phyloP scores from a whole-genome alignment of 495 filamentous ascomycete species.

The Polyplosphaeria fusca region DNA sequence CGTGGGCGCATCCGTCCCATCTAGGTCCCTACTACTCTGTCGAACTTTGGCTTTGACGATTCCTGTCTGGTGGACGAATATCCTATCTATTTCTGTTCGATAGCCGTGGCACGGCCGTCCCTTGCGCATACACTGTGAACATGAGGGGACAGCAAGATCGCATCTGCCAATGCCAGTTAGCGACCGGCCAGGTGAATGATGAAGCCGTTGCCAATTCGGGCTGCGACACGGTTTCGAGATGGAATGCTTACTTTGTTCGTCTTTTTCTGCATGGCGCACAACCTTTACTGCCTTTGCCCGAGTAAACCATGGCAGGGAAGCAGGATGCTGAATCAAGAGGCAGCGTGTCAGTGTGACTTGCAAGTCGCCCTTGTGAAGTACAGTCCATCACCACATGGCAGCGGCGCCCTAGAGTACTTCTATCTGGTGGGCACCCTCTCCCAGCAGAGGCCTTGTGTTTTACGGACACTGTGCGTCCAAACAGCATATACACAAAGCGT shows the following conservation, averaged over 20 bases:
- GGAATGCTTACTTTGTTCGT: slow-evolving; percentile 14
- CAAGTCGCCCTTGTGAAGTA: too few species aligned
- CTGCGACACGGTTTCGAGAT: neutral
- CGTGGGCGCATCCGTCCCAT: too few species aligned
- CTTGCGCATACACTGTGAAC: slow-evolving; percentile 17
- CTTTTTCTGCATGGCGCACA: slow-evolving; percentile 12
- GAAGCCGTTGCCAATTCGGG: too few species aligned
- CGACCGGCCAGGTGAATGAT: too few species aligned
- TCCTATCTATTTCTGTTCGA: slow-evolving; percentile 9
- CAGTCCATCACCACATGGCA: too few species aligned
- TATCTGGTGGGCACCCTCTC: too few species aligned
- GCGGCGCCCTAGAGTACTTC: too few species aligned
- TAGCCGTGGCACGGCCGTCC: slow-evolving; percentile 11
- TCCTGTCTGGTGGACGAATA: slow-evolving; percentile 9
- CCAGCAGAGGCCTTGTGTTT: too few species aligned
- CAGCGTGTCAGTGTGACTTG: too few species aligned
- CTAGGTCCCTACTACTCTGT: neutral
- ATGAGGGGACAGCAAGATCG: slow-evolving; percentile 8
- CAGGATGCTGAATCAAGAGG: too few species aligned
- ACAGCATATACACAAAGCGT: too few species aligned
- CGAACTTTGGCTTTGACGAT: neutral
- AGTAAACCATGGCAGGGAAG: slow-evolving; percentile 6
- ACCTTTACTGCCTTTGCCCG: slow-evolving; percentile 5
- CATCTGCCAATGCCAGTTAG: slow-evolving; percentile 12
- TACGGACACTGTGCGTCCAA: too few species aligned